Conservation (phyloP, 2,329 filamentous ascomycete species). For the Plenodomus tracheiphilus region DNA sequence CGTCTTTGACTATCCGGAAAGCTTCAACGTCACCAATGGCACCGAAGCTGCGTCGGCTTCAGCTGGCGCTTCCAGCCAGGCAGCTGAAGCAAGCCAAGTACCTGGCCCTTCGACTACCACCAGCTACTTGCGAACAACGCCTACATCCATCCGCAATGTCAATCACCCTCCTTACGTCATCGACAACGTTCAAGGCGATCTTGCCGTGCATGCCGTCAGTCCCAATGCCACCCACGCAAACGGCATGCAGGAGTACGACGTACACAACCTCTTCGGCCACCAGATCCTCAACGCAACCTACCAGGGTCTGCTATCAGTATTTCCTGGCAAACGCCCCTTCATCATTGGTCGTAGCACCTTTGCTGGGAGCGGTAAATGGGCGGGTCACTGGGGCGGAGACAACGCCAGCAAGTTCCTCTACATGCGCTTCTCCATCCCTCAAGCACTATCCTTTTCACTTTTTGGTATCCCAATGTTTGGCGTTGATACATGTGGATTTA, state of each 20-base stretch:
- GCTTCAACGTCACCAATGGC: conserved; percentile 68
- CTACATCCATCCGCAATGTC: conserved; percentile 66
- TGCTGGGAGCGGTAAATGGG: conserved; percentile 72
- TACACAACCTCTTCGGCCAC: conserved; percentile 73
- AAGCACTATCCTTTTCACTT: conserved; percentile 73
- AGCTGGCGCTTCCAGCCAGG: conserved; percentile 57
- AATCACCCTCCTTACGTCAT: conserved; percentile 77
- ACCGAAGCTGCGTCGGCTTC: conserved; percentile 67
- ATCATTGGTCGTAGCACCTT: conserved; percentile 85
- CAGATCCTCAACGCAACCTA: conserved; percentile 79
- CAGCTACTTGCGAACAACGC: conserved; percentile 61
- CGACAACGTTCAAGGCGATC: conserved; percentile 72
- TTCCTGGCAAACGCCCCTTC: conserved; percentile 73
- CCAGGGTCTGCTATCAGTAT: conserved; percentile 65
- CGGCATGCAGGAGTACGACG: conserved; percentile 75
- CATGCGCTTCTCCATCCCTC: conserved; percentile 77
- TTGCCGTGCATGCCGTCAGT: conserved; percentile 72
- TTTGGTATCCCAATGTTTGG: conserved; percentile 80
- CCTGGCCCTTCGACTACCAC: conserved; percentile 32
- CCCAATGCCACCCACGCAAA: conserved; percentile 79
- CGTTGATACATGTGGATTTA: conserved; percentile 65
- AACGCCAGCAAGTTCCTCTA: conserved; percentile 72
- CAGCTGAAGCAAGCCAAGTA: conserved; percentile 42
- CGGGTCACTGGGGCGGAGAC: conserved; percentile 79
- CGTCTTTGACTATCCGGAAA: conserved; percentile 67